phyloP scores from a whole-genome alignment of 768 basidiomycete genomes.

The Tylopilus subfusipes region DNA sequence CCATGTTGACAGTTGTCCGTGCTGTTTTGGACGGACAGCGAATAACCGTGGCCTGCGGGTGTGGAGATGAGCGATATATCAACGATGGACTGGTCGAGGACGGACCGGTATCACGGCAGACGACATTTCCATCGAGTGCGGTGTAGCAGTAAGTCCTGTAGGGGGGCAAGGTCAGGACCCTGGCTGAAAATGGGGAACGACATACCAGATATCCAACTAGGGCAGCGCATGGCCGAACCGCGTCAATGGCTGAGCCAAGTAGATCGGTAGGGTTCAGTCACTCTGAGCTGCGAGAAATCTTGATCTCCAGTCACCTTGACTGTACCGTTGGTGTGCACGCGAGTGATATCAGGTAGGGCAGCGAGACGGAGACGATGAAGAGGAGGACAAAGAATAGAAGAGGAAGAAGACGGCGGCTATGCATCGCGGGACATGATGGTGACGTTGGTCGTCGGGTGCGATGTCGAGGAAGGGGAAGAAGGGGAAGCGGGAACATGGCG shows the following conservation, averaged over 20 bases:
- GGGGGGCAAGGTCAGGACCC: too few relatives aligned
- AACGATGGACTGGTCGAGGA: too few relatives aligned
- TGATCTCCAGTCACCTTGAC: conserved; percentile 21
- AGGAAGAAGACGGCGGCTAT: conserved; percentile 59
- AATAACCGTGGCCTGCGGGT: too few relatives aligned
- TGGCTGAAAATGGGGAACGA: too few relatives aligned
- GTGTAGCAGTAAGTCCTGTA: too few relatives aligned
- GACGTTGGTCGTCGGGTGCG: not conserved
- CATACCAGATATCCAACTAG: conserved; percentile 72
- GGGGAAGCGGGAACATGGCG: too few relatives aligned
- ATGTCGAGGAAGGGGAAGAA: conserved; percentile 7
- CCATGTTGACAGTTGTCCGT: too few relatives aligned
- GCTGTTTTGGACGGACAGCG: too few relatives aligned
- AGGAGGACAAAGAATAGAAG: conserved; percentile 57
- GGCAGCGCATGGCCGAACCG: conserved; percentile 3
- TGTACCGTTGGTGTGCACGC: conserved; percentile 46
- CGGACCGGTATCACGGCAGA: too few relatives aligned
- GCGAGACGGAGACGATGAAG: conserved; percentile 65
- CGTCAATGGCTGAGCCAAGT: not conserved
- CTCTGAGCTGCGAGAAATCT: conserved; percentile 47
- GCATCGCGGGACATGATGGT: conserved; percentile 41
- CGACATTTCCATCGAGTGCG: too few relatives aligned
- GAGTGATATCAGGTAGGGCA: conserved; percentile 71
- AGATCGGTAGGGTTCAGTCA: conserved; percentile 35
- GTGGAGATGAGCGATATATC: too few relatives aligned